A percentile compares a stretch with the other conserved stretches of the same genome.
phyloP scores from a whole-genome alignment of 2,329 filamentous ascomycete species.

The Lasiodiplodia theobromae region DNA sequence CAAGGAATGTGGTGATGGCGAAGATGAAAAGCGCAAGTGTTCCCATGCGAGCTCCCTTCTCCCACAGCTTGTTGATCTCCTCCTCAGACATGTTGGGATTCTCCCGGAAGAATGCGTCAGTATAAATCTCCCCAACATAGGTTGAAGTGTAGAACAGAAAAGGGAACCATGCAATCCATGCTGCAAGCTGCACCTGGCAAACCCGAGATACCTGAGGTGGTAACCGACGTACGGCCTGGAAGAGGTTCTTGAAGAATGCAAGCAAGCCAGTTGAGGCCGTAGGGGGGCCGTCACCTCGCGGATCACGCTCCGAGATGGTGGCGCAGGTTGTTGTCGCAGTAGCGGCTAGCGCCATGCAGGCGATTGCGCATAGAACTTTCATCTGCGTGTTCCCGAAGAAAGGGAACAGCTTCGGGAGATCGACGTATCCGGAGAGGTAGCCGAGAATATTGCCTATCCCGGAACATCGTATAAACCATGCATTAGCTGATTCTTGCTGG shows the following conservation, averaged over 20 bases:
- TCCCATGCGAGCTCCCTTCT: conserved; percentile 83
- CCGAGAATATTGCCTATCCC: conserved; percentile 91
- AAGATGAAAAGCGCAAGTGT: conserved; percentile 91
- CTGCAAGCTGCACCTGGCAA: conserved; percentile 69
- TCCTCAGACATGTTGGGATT: conserved; percentile 79
- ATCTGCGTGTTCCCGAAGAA: conserved; percentile 91
- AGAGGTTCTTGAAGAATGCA: conserved; percentile 80
- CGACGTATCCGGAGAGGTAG: conserved; percentile 84
- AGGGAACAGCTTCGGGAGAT: conserved; percentile 76
- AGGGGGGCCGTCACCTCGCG: conserved; percentile 72
- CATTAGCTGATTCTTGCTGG: conserved; percentile 92
- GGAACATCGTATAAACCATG: conserved; percentile 87
- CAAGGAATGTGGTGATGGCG: conserved; percentile 80
- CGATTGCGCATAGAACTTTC: conserved; percentile 87
- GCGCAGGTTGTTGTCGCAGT: conserved; percentile 76
- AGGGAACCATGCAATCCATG: conserved; percentile 96
- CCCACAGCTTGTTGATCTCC: conserved; percentile 82
- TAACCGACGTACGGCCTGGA: conserved; percentile 76
- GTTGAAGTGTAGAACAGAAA: conserved; percentile 95
- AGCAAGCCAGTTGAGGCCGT: conserved; percentile 69
- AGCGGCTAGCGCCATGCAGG: conserved; percentile 72
- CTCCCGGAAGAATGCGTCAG: conserved; percentile 77
- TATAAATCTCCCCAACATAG: conserved; percentile 92
- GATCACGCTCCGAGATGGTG: conserved; percentile 79
- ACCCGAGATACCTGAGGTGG: conserved; percentile 84